Percentiles rank a stretch among this genome's conserved stretches.
phyloP scores from a whole-genome alignment of 208 protist species.

The Crithidia expoeki region DNA sequence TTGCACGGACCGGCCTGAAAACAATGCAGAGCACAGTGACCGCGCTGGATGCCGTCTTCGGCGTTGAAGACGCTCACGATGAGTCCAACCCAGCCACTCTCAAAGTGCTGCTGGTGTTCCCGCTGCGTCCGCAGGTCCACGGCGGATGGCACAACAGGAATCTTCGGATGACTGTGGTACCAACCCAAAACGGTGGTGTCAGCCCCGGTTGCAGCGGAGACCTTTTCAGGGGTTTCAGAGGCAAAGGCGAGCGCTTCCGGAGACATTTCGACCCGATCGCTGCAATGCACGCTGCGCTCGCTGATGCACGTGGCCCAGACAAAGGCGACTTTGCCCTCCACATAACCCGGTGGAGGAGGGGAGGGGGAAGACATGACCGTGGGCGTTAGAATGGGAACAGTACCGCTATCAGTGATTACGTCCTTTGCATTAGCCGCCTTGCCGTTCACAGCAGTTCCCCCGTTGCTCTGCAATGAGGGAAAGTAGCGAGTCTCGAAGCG shows the following conservation, averaged over 20 bases:
- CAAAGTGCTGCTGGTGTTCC: slow-evolving; percentile 70
- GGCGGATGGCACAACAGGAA: slow-evolving; percentile 68
- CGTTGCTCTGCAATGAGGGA: neutral
- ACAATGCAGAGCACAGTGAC: slow-evolving; percentile 65
- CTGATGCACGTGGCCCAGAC: slow-evolving; percentile 62
- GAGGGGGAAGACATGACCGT: neutral
- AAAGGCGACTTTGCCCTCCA: slow-evolving; percentile 44
- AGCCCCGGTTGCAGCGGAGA: slow-evolving; percentile 32
- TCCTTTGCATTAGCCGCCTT: neutral
- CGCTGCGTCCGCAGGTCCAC: slow-evolving; percentile 83
- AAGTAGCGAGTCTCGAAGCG: slow-evolving; percentile 30
- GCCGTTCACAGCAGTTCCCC: neutral
- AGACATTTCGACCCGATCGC: slow-evolving; percentile 80
- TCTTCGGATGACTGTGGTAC: slow-evolving; percentile 91
- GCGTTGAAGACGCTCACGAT: slow-evolving; percentile 88
- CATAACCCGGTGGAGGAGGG: neutral
- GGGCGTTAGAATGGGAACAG: neutral
- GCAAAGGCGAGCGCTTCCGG: slow-evolving; percentile 58
- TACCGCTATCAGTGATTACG: neutral
- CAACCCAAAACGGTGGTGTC: slow-evolving; percentile 76
- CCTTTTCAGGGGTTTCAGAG: slow-evolving; percentile 57
- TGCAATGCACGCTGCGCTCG: slow-evolving; percentile 69
- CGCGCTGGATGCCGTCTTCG: slow-evolving; percentile 28
- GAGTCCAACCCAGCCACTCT: slow-evolving; percentile 82
- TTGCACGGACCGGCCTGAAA: slow-evolving; percentile 59